Conservation (phyloP, 2,329 filamentous ascomycete genomes). For the Passalora sequoiae region DNA sequence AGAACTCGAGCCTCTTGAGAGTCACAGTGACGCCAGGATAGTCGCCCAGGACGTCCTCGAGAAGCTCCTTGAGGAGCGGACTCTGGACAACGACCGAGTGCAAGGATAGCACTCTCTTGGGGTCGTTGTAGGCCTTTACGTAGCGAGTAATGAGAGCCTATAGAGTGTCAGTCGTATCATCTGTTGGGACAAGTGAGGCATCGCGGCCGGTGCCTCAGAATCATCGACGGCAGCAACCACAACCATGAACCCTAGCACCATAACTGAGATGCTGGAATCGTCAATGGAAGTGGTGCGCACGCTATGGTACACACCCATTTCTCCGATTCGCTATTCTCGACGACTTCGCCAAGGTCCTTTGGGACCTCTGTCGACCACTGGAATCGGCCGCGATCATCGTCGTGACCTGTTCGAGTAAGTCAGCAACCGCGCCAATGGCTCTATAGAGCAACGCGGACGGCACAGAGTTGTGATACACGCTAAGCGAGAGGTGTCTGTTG, state of each 20-base stretch:
- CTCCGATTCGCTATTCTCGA: constrained; percentile 57
- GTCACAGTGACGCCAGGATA: constrained; percentile 58
- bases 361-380: constrained; percentile 24
- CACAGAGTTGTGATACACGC: background rate
- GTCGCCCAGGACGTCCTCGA: constrained; percentile 51
- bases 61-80: constrained; percentile 53
- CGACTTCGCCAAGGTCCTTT: constrained; percentile 51
- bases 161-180: background rate
- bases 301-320: constrained; percentile 43
- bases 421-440: no score
- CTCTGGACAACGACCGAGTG: constrained; percentile 62
- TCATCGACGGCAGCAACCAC: no score
- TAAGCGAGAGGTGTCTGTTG: background rate
- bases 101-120: constrained; percentile 26
- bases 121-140: background rate
- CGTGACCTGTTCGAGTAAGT: no score
- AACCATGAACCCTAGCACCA: no score
- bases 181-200: background rate
- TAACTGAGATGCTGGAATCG: no score
- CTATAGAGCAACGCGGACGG: constrained; percentile 44
- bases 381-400: constrained; percentile 5
- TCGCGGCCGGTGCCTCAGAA: no score
- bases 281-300: no score
- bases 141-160: background rate
- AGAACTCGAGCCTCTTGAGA: constrained; percentile 56